Percentiles rank a stretch among this genome's conserved stretches.
These are phyloP conservation scores for Saussurea involucrata DNA, from an alignment of 129 eudicot genomes.

Conservation along the genomic window DNA sequence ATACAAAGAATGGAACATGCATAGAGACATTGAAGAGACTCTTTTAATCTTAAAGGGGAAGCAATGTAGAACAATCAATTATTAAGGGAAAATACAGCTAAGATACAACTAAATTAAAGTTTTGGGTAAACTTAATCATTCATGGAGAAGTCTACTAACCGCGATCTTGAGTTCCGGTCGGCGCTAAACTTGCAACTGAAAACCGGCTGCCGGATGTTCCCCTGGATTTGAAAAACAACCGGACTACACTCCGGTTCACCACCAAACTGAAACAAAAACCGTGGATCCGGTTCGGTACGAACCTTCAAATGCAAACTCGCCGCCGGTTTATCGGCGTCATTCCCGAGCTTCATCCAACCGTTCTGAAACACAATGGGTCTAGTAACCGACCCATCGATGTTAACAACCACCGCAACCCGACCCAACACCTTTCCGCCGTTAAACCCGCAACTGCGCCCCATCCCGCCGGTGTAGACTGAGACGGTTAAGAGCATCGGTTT, in stretches of 20 bases:
- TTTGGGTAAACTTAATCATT: not conserved
- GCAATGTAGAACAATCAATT: slow-evolving; percentile 22
- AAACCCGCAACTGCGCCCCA: slow-evolving; percentile 70
- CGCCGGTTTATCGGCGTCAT: slow-evolving; percentile 31
- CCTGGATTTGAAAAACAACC: slow-evolving; percentile 87
- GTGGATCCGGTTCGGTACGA: slow-evolving; percentile 85
- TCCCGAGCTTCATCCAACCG: slow-evolving; percentile 82
- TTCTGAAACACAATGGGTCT: slow-evolving; percentile 51
- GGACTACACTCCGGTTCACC: slow-evolving; percentile 98
- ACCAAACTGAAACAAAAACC: slow-evolving; percentile 88
- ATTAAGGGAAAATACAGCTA: slow-evolving; percentile 22
- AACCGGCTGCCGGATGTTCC: slow-evolving; percentile 91
- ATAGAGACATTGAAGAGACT: slow-evolving; percentile 20
- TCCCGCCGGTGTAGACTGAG: slow-evolving; percentile 68
- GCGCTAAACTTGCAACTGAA: slow-evolving; percentile 94
- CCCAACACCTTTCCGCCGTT: slow-evolving; percentile 60
- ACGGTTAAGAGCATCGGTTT: slow-evolving; percentile 50
- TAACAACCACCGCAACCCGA: slow-evolving; percentile 34
- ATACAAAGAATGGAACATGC: not conserved
- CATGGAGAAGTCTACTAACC: slow-evolving; percentile 40
- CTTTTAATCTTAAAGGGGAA: slow-evolving; percentile 31
- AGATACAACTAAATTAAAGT: not conserved
- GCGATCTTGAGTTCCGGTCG: slow-evolving; percentile 77
- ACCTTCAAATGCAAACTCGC: slow-evolving; percentile 62
- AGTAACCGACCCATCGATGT: slow-evolving; percentile 38